Percentiles rank a stretch among this genome's conserved stretches.
Conservation (phyloP, 495 filamentous ascomycete species). For the Oleoguttula mirabilis region DNA sequence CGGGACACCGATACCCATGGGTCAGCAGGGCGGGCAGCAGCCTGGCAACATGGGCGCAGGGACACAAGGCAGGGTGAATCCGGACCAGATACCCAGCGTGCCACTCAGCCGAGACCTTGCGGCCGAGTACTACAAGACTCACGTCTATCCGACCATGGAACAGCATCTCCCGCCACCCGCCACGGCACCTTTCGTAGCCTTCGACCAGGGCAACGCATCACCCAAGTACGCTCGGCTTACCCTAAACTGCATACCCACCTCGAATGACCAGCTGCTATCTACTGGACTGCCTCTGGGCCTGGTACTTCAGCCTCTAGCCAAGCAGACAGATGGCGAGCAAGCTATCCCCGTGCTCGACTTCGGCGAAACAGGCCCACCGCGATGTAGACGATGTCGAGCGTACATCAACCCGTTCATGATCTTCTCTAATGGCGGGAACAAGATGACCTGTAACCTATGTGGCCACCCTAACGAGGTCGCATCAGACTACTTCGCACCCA, state of each 20-base stretch:
- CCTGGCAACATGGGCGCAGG: slow-evolving; percentile 20
- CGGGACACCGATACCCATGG: slow-evolving; percentile 29
- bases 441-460: slow-evolving; percentile 98
- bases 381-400: slow-evolving; percentile 84
- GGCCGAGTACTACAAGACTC: slow-evolving; percentile 69
- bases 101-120: slow-evolving; percentile 71
- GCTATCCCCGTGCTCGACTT: slow-evolving; percentile 91
- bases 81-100: slow-evolving; percentile 87
- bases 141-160: slow-evolving; percentile 90
- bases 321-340: slow-evolving; percentile 70
- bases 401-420: slow-evolving; percentile 99
- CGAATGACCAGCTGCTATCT: slow-evolving; percentile 61
- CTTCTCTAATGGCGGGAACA: slow-evolving; percentile 85
- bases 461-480: slow-evolving; percentile 92
- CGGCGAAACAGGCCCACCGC: slow-evolving; percentile 78
- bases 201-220: slow-evolving; percentile 92
- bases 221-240: slow-evolving; percentile 88
- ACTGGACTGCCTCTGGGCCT: slow-evolving; percentile 81
- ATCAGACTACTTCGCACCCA: slow-evolving; percentile 82
- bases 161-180: slow-evolving; percentile 81
- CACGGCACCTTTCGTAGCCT: slow-evolving; percentile 77
- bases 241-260: slow-evolving; percentile 80
- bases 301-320: slow-evolving; percentile 77
- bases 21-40: slow-evolving; percentile 26
- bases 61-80: slow-evolving; percentile 68